Percentiles rank a stretch among this genome's conserved stretches.
Conservation (phyloP, 2,329 filamentous ascomycete species). For the Sporothrix curviconia region DNA sequence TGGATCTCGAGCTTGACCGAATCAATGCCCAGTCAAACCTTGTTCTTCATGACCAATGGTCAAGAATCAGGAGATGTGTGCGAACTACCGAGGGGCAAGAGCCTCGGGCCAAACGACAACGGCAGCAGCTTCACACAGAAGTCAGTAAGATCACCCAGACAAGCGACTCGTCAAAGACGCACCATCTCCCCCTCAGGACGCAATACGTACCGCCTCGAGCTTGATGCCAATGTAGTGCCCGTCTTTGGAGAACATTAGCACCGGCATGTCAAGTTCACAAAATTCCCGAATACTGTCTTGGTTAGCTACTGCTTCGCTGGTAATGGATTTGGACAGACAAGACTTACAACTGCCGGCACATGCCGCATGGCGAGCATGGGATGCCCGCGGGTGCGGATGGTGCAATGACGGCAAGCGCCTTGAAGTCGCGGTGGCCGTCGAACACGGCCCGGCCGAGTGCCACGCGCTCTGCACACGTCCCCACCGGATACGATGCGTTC, state of each 20-base stretch:
- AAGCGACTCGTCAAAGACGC: not conserved
- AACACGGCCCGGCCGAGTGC: slow-evolving; percentile 75
- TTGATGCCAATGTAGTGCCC: slow-evolving; percentile 64
- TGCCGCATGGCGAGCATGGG: slow-evolving; percentile 76
- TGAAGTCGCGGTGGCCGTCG: slow-evolving; percentile 51
- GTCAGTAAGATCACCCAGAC: slow-evolving; percentile 7
- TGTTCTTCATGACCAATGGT: not conserved
- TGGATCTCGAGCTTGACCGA: too few species aligned
- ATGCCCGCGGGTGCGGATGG: slow-evolving; percentile 49
- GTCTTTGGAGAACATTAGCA: slow-evolving; percentile 89
- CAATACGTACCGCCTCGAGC: slow-evolving; percentile 54
- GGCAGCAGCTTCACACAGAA: slow-evolving; percentile 56
- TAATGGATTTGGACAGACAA: not conserved
- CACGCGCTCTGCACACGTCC: slow-evolving; percentile 93
- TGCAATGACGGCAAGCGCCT: slow-evolving; percentile 78
- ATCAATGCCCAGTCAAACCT: too few species aligned
- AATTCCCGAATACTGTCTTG: slow-evolving; percentile 65
- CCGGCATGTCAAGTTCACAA: slow-evolving; percentile 58
- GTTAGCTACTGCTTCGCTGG: not conserved
- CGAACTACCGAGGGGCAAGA: slow-evolving; percentile 27
- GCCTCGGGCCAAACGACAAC: slow-evolving; percentile 61
- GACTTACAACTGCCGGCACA: slow-evolving; percentile 86
- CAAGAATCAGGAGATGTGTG: not conserved
- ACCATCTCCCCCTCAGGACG: not conserved
- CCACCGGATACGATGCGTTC: slow-evolving; percentile 87